These are phyloP conservation scores for Botrytis elliptica DNA, from an alignment of 2,329 filamentous ascomycete species.

Conservation along the genomic window DNA sequence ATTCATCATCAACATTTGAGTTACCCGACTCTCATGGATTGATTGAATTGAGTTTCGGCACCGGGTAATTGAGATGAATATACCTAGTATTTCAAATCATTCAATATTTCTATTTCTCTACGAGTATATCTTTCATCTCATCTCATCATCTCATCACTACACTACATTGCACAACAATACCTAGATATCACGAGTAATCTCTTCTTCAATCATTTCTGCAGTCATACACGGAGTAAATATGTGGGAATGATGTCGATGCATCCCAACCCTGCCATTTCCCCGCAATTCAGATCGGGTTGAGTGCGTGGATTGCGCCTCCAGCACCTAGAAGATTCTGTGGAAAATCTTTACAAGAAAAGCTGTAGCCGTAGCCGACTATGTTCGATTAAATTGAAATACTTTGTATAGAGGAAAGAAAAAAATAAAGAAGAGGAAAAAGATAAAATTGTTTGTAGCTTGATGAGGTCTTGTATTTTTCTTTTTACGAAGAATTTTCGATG, in stretches of 20 bases:
- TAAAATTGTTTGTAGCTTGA: not conserved
- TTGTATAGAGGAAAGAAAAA: not conserved
- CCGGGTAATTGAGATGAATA: not conserved
- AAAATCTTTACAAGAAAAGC: not conserved
- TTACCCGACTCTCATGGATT: not conserved
- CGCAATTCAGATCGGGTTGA: constrained; percentile 6
- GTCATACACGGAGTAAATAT: not conserved
- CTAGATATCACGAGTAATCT: not conserved
- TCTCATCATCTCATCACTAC: not conserved
- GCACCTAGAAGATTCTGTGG: constrained; percentile 6
- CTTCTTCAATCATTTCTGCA: not conserved
- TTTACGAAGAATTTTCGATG: not conserved
- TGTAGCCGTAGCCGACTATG: not conserved
- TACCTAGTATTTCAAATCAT: no score
- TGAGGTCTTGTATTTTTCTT: not conserved
- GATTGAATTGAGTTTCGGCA: not conserved
- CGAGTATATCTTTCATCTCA: not conserved
- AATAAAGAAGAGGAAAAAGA: not conserved
- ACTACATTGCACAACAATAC: not conserved
- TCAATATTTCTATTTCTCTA: not conserved
- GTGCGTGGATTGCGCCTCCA: not conserved
- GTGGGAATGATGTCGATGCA: not conserved
- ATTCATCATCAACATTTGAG: not conserved
- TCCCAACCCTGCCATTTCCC: not conserved
- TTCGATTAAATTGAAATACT: not conserved